phyloP scores from a whole-genome alignment of 495 filamentous ascomycete genomes.

The Penicillium pancosmium region DNA sequence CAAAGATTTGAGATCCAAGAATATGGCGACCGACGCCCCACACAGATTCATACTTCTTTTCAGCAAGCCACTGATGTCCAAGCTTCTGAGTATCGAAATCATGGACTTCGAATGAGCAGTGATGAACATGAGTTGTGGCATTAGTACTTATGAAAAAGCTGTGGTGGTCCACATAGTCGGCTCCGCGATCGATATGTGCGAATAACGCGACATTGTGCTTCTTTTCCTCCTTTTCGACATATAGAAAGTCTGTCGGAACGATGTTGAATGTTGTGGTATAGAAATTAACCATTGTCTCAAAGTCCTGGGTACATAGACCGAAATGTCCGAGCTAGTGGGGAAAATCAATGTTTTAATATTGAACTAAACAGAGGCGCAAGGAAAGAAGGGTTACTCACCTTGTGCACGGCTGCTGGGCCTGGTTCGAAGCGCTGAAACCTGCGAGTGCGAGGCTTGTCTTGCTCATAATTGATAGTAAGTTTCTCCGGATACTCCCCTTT shows the following conservation, averaged over 20 bases:
- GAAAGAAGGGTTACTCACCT: constrained; percentile 30
- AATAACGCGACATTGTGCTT: constrained; percentile 60
- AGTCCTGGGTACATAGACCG: constrained; percentile 64
- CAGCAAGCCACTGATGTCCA: constrained; percentile 70
- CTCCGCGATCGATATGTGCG: constrained; percentile 64
- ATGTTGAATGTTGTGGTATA: constrained; percentile 72
- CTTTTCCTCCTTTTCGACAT: constrained; percentile 24
- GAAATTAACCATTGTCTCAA: constrained; percentile 58
- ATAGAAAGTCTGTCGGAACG: constrained; percentile 48
- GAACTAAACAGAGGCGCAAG: background rate
- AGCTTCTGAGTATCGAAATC: constrained; percentile 76
- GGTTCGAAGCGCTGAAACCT: constrained; percentile 42
- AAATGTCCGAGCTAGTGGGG: constrained; percentile 63
- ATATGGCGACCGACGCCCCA: constrained; percentile 80
- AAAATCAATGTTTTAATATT: background rate
- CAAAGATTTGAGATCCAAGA: constrained; percentile 74
- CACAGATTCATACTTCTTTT: constrained; percentile 65
- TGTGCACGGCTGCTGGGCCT: constrained; percentile 71
- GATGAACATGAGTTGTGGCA: constrained; percentile 64
- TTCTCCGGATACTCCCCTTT: constrained; percentile 24
- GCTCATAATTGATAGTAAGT: constrained; percentile 31
- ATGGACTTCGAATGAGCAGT: constrained; percentile 73
- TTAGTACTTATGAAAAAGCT: constrained; percentile 68
- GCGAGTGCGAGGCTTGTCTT: constrained; percentile 33
- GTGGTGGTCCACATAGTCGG: constrained; percentile 68